Conservation (phyloP, 2,329 filamentous ascomycete genomes). For the Beauveria sp. region DNA sequence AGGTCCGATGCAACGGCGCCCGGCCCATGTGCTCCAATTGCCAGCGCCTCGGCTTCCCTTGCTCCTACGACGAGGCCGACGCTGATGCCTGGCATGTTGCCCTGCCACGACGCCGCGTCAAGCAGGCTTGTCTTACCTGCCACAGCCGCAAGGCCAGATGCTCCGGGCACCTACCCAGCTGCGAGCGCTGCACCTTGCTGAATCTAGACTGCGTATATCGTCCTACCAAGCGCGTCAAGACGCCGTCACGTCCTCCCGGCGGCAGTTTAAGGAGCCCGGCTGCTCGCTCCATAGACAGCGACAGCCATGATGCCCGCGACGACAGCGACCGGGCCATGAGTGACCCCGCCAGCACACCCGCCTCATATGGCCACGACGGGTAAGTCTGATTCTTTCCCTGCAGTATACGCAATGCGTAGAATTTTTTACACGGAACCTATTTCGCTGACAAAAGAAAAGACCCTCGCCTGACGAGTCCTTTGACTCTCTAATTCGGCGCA, state of each 20-base stretch:
- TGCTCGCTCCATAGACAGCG: constrained; percentile 27
- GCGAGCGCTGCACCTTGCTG: constrained; percentile 42
- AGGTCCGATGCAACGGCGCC: constrained; percentile 50
- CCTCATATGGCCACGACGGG: constrained; percentile 26
- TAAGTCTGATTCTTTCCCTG: constrained; percentile 18
- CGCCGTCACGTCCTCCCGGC: constrained; percentile 17
- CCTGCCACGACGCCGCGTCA: constrained; percentile 46
- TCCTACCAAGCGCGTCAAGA: constrained; percentile 35
- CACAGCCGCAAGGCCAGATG: constrained; percentile 52
- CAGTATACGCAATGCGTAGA: background rate
- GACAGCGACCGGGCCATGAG: constrained; percentile 29
- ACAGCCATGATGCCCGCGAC: constrained; percentile 24
- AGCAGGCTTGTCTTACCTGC: constrained; percentile 50
- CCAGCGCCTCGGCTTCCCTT: constrained; percentile 49
- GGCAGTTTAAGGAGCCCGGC: constrained; percentile 21
- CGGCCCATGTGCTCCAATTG: constrained; percentile 50
- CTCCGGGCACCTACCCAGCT: constrained; percentile 48
- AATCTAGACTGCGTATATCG: constrained; percentile 50
- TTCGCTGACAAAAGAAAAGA: constrained; percentile 20
- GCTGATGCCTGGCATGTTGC: constrained; percentile 34
- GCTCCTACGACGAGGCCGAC: constrained; percentile 45
- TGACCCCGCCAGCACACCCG: constrained; percentile 28
- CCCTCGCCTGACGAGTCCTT: constrained; percentile 33
- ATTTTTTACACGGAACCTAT: no score
- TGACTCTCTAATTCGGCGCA: constrained; percentile 42